Conservation (phyloP, 441 rosid genomes). For the Breynia disticha region DNA sequence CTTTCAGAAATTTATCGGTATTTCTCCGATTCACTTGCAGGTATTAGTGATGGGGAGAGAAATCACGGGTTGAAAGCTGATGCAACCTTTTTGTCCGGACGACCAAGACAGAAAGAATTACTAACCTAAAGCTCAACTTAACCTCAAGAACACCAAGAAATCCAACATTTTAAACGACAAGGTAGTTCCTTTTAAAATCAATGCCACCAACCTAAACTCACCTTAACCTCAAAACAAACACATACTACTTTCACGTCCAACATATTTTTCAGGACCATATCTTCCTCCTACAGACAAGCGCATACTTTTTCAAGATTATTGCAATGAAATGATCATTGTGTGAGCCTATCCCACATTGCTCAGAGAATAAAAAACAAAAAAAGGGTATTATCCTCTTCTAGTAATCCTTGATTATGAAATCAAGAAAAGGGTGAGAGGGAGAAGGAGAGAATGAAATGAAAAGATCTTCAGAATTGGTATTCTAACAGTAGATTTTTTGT, state of each 20-base stretch:
- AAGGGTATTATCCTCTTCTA: not conserved
- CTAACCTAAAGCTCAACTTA: not conserved
- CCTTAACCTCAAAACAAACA: too few species aligned
- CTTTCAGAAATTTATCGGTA: slow-evolving; percentile 3
- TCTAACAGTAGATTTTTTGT: not conserved
- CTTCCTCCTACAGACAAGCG: too few species aligned
- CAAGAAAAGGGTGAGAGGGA: slow-evolving; percentile 5
- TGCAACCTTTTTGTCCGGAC: not conserved
- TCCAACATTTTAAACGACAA: too few species aligned
- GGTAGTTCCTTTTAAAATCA: too few species aligned
- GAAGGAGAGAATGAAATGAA: slow-evolving; percentile 2
- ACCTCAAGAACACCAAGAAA: too few species aligned
- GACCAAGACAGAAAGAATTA: not conserved
- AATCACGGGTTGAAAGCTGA: not conserved
- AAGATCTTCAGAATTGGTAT: slow-evolving; percentile 5
- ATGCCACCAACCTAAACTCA: too few species aligned
- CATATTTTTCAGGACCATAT: too few species aligned
- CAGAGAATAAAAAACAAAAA: not conserved
- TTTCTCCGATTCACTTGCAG: not conserved
- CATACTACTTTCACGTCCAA: too few species aligned
- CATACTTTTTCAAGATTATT: too few species aligned
- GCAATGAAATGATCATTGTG: too few species aligned
- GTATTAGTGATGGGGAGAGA: not conserved
- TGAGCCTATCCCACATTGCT: too few species aligned
- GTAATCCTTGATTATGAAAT: slow-evolving; percentile 12